Base-by-base conservation (phyloP, 768 basidiomycete genomes). In the Fibroporia radiculosa region DNA sequence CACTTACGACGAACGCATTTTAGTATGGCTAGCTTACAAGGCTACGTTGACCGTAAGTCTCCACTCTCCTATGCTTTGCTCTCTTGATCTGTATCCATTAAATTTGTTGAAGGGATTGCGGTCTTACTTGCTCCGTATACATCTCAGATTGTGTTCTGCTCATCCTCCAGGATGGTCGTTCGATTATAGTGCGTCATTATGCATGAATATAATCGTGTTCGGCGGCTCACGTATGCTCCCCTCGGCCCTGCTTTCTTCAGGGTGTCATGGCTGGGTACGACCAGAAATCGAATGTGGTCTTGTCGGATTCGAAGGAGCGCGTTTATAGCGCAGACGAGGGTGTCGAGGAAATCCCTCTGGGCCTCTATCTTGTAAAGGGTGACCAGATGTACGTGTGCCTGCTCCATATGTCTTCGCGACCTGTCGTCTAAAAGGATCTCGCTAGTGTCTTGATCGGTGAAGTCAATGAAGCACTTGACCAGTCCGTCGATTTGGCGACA, bases 311-410 rank as follows among this genome's bases (percentile, higher is more conserved):
- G 46, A 90, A 85, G 59, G 96, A 99, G 62, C 82, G 95, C 55
- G 82, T 97, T 26, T 98, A 88, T 63, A 88, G 84, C 58, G 66
- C 77, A 42, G 96, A 99, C 13, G 88, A 89, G 56, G 86, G 87
- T 31, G 92, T 96, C 22, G 90, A 97, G 65, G 93, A 97, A 71
- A 81, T 93, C 8, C 87, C 91, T 0, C 72, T 98, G 20, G 96
- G 96, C 0, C 72, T 98, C 35, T 98, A 99, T 66, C 82, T 99
- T 58, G 92, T 99, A 60, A 93, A 97, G 57, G 96, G 96, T 2
- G 96, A 99, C 62, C 93, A 93, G 75, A 93, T 95, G 96, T 97
- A 57, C 64, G 91, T 79, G 31, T 20, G 11, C 28, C 8, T 42
- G 20, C n/a, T n/a, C n/a, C n/a, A n/a, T 12, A 7, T 42, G 13